These are phyloP conservation scores for Lentinula aciculospora DNA, from an alignment of 768 basidiomycete genomes.

Conservation along the genomic window DNA sequence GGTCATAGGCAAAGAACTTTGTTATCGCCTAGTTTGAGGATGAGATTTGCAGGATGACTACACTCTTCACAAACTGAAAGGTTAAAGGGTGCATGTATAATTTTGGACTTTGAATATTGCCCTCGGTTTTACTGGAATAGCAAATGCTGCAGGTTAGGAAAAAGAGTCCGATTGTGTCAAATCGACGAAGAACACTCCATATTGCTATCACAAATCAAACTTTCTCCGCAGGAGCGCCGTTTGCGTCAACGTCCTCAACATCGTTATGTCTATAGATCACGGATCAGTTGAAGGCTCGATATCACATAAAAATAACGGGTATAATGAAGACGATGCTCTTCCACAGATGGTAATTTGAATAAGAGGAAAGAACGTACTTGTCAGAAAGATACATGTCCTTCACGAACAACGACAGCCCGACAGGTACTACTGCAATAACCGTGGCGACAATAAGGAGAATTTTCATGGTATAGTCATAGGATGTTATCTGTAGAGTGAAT, in stretches of 20 bases:
- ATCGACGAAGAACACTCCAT: too few species aligned
- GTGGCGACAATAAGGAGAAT: conserved; percentile 35
- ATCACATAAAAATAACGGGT: too few species aligned
- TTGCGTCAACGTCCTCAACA: background rate
- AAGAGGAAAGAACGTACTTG: conserved; percentile 23
- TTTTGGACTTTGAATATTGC: too few species aligned
- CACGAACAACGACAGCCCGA: conserved; percentile 40
- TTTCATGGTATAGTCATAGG: conserved; percentile 31
- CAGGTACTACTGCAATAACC: conserved; percentile 36
- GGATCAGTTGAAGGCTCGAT: background rate
- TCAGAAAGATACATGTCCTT: conserved; percentile 45
- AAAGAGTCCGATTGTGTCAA: too few species aligned
- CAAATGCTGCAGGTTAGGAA: too few species aligned
- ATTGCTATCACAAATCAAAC: too few species aligned
- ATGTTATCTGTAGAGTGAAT: conserved; percentile 2
- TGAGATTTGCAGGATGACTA: too few species aligned
- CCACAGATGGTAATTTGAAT: background rate
- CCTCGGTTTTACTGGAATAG: too few species aligned
- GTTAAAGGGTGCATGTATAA: too few species aligned
- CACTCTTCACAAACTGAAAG: too few species aligned
- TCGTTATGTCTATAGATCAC: background rate
- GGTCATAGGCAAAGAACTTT: background rate
- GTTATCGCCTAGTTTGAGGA: background rate
- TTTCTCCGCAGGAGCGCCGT: background rate
- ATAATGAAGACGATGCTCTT: too few species aligned